Percentiles rank a stretch among this genome's conserved stretches.
These are phyloP conservation scores for Barnettozyma wickerhamii DNA, from an alignment of 805 yeast species.

Conservation along the genomic window DNA sequence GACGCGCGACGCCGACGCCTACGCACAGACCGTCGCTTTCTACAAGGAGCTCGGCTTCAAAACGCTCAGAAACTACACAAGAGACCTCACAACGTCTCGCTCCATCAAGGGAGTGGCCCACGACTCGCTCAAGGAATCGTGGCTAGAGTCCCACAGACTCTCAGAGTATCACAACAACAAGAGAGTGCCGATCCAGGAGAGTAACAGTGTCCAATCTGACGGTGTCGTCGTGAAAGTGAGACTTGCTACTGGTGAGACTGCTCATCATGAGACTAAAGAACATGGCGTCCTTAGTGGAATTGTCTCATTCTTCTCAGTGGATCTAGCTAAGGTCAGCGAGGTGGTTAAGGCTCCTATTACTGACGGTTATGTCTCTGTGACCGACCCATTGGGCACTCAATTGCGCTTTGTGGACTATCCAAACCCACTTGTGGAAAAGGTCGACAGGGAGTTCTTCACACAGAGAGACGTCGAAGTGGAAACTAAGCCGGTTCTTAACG, in stretches of 20 bases:
- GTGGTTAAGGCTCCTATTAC: slow-evolving; percentile 16
- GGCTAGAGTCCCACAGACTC: slow-evolving; percentile 69
- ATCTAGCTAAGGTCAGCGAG: slow-evolving; percentile 27
- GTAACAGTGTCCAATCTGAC: slow-evolving; percentile 33
- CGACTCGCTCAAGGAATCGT: slow-evolving; percentile 64
- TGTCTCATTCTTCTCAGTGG: slow-evolving; percentile 38
- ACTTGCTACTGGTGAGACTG: slow-evolving; percentile 22
- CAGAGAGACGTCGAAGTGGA: slow-evolving; percentile 8
- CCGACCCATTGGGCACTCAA: slow-evolving; percentile 64
- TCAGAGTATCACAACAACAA: slow-evolving; percentile 55
- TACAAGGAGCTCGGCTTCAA: slow-evolving; percentile 59
- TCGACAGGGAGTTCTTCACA: slow-evolving; percentile 16
- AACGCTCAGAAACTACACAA: slow-evolving; percentile 54
- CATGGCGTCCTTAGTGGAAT: slow-evolving; percentile 32
- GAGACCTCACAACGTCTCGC: slow-evolving; percentile 36
- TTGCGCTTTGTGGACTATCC: slow-evolving; percentile 33
- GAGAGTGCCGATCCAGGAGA: slow-evolving; percentile 48
- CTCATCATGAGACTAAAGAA: slow-evolving; percentile 25
- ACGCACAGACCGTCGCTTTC: slow-evolving; percentile 46
- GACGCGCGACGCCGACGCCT: slow-evolving; percentile 45
- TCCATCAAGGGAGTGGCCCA: slow-evolving; percentile 52
- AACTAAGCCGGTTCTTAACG: neutral
- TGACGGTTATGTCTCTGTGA: slow-evolving; percentile 24
- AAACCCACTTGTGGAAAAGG: slow-evolving; percentile 16
- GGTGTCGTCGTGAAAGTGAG: slow-evolving; percentile 48